Conservation (phyloP, 257 asterid species). For the Nicotiana undulata region DNA sequence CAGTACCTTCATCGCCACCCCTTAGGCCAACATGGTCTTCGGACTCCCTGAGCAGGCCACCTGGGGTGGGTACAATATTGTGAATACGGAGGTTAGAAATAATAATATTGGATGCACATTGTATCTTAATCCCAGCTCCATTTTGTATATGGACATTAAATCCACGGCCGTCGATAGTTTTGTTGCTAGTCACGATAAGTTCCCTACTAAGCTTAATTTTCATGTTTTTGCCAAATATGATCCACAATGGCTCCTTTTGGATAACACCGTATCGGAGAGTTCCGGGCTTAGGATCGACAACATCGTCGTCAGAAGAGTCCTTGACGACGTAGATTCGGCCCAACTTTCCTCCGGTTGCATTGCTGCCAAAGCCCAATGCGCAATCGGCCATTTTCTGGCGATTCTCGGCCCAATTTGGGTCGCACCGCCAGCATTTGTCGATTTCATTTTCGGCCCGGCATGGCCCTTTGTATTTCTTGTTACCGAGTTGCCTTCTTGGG, state of each 20-base stretch:
- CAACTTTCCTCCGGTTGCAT: slow-evolving; percentile 21
- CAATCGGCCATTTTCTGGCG: slow-evolving; percentile 19
- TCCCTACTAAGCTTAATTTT: slow-evolving; percentile 14
- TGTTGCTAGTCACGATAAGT: slow-evolving; percentile 21
- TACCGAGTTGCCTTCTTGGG: slow-evolving; percentile 16
- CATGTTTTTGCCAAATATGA: slow-evolving; percentile 21
- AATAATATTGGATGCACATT: slow-evolving; percentile 9
- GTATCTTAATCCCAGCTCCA: slow-evolving; percentile 29
- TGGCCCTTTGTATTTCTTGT: slow-evolving; percentile 6
- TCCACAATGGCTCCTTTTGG: slow-evolving; percentile 30
- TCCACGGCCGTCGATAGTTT: slow-evolving; percentile 36
- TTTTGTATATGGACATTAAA: slow-evolving; percentile 15
- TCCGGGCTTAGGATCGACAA: slow-evolving; percentile 24
- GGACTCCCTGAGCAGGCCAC: slow-evolving; percentile 25
- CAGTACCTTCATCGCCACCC: slow-evolving; percentile 11
- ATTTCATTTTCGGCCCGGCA: slow-evolving; percentile 21
- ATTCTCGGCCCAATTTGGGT: slow-evolving; percentile 17
- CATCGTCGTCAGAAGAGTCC: slow-evolving; percentile 18
- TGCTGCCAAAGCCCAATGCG: slow-evolving; percentile 22
- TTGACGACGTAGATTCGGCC: slow-evolving; percentile 23
- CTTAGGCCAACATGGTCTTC: slow-evolving; percentile 18
- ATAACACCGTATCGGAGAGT: slow-evolving; percentile 32
- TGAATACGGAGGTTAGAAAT: slow-evolving; percentile 8
- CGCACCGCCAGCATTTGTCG: slow-evolving; percentile 37
- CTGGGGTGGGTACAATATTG: background rate